A percentile compares a stretch with the other conserved stretches of the same genome.
phyloP scores from a whole-genome alignment of 1,284 basidiomycete species.

The Mycena citricolor region DNA sequence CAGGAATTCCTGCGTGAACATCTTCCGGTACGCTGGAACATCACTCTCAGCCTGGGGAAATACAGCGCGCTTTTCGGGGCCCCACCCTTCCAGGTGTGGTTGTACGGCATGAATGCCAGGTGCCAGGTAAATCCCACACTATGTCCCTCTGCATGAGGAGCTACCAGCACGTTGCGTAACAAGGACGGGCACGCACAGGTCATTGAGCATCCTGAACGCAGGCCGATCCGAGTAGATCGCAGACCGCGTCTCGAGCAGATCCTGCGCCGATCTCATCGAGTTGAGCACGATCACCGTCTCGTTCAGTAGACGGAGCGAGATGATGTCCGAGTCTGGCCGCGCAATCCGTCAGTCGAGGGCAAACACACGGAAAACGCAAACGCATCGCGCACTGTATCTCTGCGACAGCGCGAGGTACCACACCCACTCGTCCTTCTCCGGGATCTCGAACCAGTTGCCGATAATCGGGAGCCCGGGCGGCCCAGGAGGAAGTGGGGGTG shows the following conservation, averaged over 20 bases:
- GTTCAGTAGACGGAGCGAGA: conserved; percentile 10
- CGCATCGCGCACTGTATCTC: conserved; percentile 35
- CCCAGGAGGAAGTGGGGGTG: conserved; percentile 41
- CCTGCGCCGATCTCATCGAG: conserved; percentile 17
- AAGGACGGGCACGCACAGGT: no score
- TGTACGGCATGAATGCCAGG: conserved; percentile 40
- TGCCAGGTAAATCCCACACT: conserved; percentile 39
- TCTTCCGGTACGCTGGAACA: conserved; percentile 34
- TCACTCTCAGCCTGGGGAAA: not conserved
- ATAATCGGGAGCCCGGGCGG: conserved; percentile 42
- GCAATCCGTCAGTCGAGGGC: not conserved
- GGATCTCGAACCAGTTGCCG: conserved; percentile 45
- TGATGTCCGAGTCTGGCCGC: conserved; percentile 18
- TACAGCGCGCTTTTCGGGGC: not conserved
- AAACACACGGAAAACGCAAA: not conserved
- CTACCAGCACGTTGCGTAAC: no score
- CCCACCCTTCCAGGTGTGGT: conserved; percentile 32
- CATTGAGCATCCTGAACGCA: conserved; percentile 3
- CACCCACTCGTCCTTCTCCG: conserved; percentile 38
- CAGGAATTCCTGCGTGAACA: conserved; percentile 36
- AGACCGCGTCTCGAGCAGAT: conserved; percentile 21
- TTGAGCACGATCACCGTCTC: conserved; percentile 17
- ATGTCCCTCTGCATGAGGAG: not conserved
- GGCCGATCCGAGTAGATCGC: conserved; percentile 24
- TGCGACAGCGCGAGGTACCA: conserved; percentile 40